Evolutionary conservation across 2,329 filamentous ascomycete genomes (phyloP).

Genomic region (Alternaria triticimaculans): DNA sequence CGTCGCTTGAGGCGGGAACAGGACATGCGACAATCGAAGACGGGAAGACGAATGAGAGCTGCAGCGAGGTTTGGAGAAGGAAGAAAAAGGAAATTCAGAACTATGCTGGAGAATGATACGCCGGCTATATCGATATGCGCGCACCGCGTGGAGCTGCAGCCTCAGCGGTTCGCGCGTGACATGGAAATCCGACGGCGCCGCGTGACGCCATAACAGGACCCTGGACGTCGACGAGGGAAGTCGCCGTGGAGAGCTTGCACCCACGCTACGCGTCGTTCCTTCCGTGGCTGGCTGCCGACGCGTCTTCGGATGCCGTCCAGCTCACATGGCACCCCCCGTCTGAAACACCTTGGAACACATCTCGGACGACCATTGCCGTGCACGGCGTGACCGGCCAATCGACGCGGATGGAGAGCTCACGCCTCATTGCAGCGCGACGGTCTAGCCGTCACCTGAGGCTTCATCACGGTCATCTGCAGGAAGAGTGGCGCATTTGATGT

Average conservation of each 20-base stretch:
- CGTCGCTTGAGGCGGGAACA: constrained; percentile 24
- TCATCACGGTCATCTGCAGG: constrained; percentile 22
- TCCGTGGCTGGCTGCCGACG: constrained; percentile 3
- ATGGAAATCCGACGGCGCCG: constrained; percentile 12
- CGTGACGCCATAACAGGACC: constrained; percentile 19
- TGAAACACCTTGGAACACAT: constrained; percentile 18
- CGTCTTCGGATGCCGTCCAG: neutral
- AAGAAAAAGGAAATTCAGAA: constrained; percentile 1
- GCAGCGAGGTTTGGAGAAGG: neutral
- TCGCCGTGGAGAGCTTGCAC: constrained; percentile 2
- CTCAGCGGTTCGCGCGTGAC: constrained; percentile 25
- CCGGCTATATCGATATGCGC: constrained; percentile 5
- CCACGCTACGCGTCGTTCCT: constrained; percentile 15
- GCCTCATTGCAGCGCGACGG: constrained; percentile 1
- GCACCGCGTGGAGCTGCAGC: constrained; percentile 5
- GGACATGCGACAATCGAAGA: constrained; percentile 13
- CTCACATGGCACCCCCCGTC: constrained; percentile 14
- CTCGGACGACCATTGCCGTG: constrained; percentile 3
- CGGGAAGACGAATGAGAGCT: constrained; percentile 10
- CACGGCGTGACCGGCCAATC: constrained; percentile 9
- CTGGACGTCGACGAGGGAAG: constrained; percentile 6
- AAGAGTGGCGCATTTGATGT: neutral
- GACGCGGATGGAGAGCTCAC: neutral
- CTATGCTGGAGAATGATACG: constrained; percentile 7
- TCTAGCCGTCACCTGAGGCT: constrained; percentile 14